A percentile compares a stretch with the other conserved stretches of the same genome.
Conservation (phyloP, 106 monocot species). For the Phalaenopsis aphrodite region DNA sequence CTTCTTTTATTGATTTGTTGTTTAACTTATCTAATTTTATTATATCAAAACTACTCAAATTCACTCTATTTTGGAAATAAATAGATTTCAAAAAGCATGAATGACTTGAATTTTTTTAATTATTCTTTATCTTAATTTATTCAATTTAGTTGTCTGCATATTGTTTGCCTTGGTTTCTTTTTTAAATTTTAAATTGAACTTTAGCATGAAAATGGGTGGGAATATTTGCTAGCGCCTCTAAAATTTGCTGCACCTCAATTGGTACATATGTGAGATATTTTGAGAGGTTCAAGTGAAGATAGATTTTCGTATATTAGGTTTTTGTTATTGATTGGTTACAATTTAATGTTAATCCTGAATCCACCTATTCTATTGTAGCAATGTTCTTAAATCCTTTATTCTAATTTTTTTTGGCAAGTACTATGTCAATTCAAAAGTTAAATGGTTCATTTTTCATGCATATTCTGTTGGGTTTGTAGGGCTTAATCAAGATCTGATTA, state of each 20-base stretch:
- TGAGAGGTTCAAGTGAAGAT: too few relatives aligned
- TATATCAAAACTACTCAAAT: not conserved
- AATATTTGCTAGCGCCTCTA: too few relatives aligned
- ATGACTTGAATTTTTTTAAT: not conserved
- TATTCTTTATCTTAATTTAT: not conserved
- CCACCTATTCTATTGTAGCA: not conserved
- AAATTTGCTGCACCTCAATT: not conserved
- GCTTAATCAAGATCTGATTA: constrained; percentile 40
- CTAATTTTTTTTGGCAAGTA: not conserved
- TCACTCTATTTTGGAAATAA: too few relatives aligned
- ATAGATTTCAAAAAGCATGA: too few relatives aligned
- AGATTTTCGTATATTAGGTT: not conserved
- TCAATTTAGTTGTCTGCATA: not conserved
- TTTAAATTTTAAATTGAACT: too few relatives aligned
- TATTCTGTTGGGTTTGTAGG: constrained; percentile 20
- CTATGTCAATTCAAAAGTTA: not conserved
- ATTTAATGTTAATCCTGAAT: not conserved
- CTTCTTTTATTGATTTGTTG: too few relatives aligned
- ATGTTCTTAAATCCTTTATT: not conserved
- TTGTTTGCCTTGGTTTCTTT: too few relatives aligned
- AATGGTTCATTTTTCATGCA: not conserved
- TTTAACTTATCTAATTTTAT: not conserved
- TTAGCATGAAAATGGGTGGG: too few relatives aligned
- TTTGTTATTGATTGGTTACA: not conserved
- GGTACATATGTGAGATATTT: not conserved